These are phyloP conservation scores for Tephrocybe sp. DNA, from an alignment of 768 basidiomycete species.

Conservation along the genomic window DNA sequence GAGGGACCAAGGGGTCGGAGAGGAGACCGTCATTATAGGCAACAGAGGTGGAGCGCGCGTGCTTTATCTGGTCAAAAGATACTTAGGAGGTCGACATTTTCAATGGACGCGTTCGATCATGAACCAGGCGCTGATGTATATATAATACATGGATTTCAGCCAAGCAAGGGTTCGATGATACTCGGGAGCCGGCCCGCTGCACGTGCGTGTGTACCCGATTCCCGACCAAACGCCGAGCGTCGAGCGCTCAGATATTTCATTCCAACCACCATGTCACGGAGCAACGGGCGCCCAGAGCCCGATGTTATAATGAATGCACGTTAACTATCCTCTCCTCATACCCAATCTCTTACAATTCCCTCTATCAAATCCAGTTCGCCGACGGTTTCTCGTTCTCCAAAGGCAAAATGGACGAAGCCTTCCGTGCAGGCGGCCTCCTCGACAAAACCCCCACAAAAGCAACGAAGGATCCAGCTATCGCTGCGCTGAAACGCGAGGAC, in stretches of 20 bases:
- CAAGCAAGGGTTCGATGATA: too few species aligned
- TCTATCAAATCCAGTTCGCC: slow-evolving; percentile 47
- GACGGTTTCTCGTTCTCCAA: slow-evolving; percentile 73
- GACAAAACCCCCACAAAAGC: slow-evolving; percentile 55
- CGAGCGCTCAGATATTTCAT: neutral
- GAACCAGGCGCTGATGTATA: too few species aligned
- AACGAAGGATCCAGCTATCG: slow-evolving; percentile 37
- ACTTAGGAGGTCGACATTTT: too few species aligned
- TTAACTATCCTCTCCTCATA: slow-evolving; percentile 1
- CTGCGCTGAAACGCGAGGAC: slow-evolving; percentile 55
- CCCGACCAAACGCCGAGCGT: slow-evolving; percentile 9
- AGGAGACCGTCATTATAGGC: too few species aligned
- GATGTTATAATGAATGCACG: slow-evolving; percentile 63
- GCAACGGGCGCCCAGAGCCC: slow-evolving; percentile 25
- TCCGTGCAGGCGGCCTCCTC: slow-evolving; percentile 52
- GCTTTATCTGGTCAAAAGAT: too few species aligned
- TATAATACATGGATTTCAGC: too few species aligned
- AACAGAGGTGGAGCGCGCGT: too few species aligned
- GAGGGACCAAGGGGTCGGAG: too few species aligned
- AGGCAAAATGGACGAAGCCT: slow-evolving; percentile 65
- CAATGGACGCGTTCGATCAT: too few species aligned
- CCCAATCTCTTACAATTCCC: neutral
- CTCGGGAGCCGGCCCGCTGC: neutral
- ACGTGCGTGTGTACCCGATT: slow-evolving; percentile 5
- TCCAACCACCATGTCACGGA: slow-evolving; percentile 17